phyloP scores from a whole-genome alignment of 805 yeast genomes.

The Torulaspora indica region DNA sequence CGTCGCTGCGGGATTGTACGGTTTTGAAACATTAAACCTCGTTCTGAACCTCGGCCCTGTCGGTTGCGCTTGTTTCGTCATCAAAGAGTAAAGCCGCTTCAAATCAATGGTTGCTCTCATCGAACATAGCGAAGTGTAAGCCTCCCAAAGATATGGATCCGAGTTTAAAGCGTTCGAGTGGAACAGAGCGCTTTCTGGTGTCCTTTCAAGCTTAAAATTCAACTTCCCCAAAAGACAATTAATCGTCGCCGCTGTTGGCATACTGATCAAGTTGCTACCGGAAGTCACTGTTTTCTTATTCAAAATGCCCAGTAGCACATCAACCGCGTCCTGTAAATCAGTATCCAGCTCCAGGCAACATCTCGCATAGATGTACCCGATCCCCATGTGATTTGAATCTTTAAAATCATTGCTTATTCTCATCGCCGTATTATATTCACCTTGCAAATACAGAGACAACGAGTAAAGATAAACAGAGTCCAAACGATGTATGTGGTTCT shows the following conservation, averaged over 20 bases:
- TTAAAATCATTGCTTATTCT: conserved; percentile 38
- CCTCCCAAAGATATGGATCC: conserved; percentile 84
- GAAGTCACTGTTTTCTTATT: conserved; percentile 9
- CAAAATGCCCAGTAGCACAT: conserved; percentile 6
- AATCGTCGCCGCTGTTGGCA: conserved; percentile 69
- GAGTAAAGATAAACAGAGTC: conserved; percentile 69
- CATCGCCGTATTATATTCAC: conserved; percentile 59
- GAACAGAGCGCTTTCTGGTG: conserved; percentile 58
- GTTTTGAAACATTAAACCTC: conserved; percentile 12
- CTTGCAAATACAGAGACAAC: conserved; percentile 54
- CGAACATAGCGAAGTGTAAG: conserved; percentile 68
- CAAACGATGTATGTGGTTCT: conserved; percentile 37
- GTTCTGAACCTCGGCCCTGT: conserved; percentile 11
- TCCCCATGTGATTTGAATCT: conserved; percentile 55
- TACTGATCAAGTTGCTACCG: conserved; percentile 13
- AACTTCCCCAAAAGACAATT: conserved; percentile 67
- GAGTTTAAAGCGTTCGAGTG: conserved; percentile 63
- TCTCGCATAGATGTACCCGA: conserved; percentile 68
- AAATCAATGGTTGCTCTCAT: conserved; percentile 63
- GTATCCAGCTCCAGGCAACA: conserved; percentile 39
- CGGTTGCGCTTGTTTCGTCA: conserved; percentile 11
- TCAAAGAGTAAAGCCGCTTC: conserved; percentile 17
- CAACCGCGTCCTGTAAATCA: conserved; percentile 18
- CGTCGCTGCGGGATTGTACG: conserved; percentile 8
- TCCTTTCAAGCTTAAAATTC: conserved; percentile 53